phyloP scores from a whole-genome alignment of 1,139 yeast species.

The Hanseniaspora sp. region DNA sequence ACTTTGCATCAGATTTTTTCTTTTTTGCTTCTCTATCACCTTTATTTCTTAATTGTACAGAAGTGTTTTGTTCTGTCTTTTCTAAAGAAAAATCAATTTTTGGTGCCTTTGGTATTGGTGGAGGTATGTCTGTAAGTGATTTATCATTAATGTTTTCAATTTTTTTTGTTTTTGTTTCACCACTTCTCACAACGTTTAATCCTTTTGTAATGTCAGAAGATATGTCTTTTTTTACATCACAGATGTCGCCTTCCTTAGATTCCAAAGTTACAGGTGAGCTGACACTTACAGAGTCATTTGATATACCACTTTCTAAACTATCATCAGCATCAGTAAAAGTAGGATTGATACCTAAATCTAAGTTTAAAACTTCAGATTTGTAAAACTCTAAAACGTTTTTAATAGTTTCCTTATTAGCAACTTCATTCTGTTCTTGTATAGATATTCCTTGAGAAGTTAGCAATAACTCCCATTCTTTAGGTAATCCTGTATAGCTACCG shows the following conservation, averaged over 20 bases:
- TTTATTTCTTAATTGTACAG: background rate
- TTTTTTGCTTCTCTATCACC: constrained; percentile 39
- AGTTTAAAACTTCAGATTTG: constrained; percentile 30
- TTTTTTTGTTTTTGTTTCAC: background rate
- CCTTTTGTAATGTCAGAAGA: background rate
- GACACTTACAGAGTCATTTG: background rate
- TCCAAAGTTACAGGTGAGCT: background rate
- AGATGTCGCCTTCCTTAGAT: background rate
- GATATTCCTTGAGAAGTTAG: constrained; percentile 80
- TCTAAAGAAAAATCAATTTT: background rate
- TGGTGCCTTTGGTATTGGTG: constrained; percentile 3
- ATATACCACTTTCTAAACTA: background rate
- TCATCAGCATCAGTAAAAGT: background rate
- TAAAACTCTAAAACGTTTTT: constrained; percentile 85
- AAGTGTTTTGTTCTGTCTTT: background rate
- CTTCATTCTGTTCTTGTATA: constrained; percentile 65
- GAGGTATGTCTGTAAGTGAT: background rate
- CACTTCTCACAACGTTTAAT: no score
- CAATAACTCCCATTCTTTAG: constrained; percentile 81
- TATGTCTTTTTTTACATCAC: background rate
- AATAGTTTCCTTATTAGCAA: constrained; percentile 74
- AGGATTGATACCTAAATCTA: background rate
- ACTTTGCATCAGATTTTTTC: constrained; percentile 48
- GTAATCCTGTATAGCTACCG: constrained; percentile 83
- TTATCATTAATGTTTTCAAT: background rate